Percentiles rank a stretch among this genome's conserved stretches.
Conservation (phyloP, 2,329 filamentous ascomycete genomes). For the Conoideocrella luteorostrata region DNA sequence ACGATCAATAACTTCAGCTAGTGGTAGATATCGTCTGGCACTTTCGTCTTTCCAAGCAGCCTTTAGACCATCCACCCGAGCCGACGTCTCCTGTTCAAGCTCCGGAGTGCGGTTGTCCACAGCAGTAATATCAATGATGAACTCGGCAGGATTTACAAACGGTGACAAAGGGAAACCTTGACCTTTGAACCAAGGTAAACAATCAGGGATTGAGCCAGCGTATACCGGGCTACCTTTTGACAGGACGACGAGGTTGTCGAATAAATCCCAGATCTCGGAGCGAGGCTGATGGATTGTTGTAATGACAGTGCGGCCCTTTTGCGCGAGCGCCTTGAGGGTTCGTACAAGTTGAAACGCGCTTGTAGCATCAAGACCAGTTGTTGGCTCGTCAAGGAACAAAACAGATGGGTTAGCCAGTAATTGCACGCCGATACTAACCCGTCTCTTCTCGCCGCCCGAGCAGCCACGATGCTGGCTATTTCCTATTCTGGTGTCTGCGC, state of each 20-base stretch:
- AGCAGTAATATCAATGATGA: conserved; percentile 67
- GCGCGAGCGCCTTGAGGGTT: conserved; percentile 61
- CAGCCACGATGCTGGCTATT: conserved; percentile 67
- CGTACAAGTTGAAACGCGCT: conserved; percentile 68
- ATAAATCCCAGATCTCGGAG: conserved; percentile 73
- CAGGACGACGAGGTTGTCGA: conserved; percentile 65
- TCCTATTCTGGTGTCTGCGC: conserved; percentile 67
- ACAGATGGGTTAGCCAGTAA: conserved; percentile 73
- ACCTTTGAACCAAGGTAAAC: conserved; percentile 56
- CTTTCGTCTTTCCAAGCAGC: conserved; percentile 48
- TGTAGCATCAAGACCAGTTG: conserved; percentile 70
- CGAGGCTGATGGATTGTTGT: conserved; percentile 72
- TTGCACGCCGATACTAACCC: conserved; percentile 72
- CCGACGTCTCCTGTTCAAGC: conserved; percentile 52
- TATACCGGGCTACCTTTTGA: conserved; percentile 63
- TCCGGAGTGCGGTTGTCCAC: conserved; percentile 65
- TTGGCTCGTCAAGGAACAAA: conserved; percentile 73
- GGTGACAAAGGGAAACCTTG: conserved; percentile 57
- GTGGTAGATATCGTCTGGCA: conserved; percentile 17
- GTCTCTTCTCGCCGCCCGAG: conserved; percentile 71
- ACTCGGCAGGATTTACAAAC: conserved; percentile 74
- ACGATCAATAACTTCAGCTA: conserved; percentile 10
- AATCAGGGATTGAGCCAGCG: conserved; percentile 52
- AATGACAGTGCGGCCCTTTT: conserved; percentile 63
- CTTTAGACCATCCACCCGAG: conserved; percentile 56